A percentile compares a stretch with the other conserved stretches of the same genome.
phyloP scores from a whole-genome alignment of 78 protist genomes.

The Dictyostelium citrinum region DNA sequence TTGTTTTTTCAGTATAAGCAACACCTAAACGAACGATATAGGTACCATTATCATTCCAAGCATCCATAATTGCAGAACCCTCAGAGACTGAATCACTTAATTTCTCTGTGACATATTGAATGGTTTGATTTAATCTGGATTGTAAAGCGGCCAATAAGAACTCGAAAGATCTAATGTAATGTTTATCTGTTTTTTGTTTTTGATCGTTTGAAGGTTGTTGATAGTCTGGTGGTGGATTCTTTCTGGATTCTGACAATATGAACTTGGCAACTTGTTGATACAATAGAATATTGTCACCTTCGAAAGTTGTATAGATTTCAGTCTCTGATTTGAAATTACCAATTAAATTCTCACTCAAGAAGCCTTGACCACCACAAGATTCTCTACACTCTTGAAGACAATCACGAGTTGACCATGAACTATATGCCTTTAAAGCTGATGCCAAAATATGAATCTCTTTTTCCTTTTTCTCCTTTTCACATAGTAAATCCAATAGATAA shows the following conservation, averaged over 20 bases:
- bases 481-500: background rate
- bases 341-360: slow-evolving; percentile 55
- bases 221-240: slow-evolving; percentile 44
- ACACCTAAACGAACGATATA: slow-evolving; percentile 23
- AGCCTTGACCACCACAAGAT: slow-evolving; percentile 78
- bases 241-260: slow-evolving; percentile 26
- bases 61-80: slow-evolving; percentile 63
- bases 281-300: slow-evolving; percentile 69
- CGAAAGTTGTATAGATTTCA: slow-evolving; percentile 76
- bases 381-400: slow-evolving; percentile 68
- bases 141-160: slow-evolving; percentile 9
- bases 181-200: background rate
- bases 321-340: slow-evolving; percentile 62
- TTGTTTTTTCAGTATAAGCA: background rate
- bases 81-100: slow-evolving; percentile 9
- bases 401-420: slow-evolving; percentile 58
- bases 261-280: slow-evolving; percentile 64
- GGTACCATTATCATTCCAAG: slow-evolving; percentile 66
- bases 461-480: slow-evolving; percentile 58
- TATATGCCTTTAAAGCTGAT: slow-evolving; percentile 42
- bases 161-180: slow-evolving; percentile 20
- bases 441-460: slow-evolving; percentile 69
- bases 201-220: background rate
- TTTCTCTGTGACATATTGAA: background rate
- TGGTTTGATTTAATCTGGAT: slow-evolving; percentile 9